phyloP scores from a whole-genome alignment of 2,329 filamentous ascomycete species.

The Pseudogymnoascus sp. region DNA sequence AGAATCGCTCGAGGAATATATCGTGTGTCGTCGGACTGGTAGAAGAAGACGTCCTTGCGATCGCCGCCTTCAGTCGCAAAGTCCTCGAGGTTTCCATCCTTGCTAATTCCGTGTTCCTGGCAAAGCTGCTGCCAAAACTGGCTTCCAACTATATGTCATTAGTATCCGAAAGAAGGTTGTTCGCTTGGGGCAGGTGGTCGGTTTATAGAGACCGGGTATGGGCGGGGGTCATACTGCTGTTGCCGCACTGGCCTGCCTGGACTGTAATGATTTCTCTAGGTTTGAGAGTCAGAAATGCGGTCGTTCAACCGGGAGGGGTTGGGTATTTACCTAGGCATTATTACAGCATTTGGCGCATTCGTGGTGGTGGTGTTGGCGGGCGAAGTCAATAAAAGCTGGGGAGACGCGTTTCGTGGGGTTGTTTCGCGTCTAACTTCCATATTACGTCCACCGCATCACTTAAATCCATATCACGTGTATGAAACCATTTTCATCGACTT shows the following conservation, averaged over 20 bases:
- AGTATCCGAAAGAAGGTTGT: slow-evolving; percentile 17
- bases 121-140: slow-evolving; percentile 99
- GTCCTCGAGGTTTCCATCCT: slow-evolving; percentile 93
- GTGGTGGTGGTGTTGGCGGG: background rate
- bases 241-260: slow-evolving; percentile 98
- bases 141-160: slow-evolving; percentile 61
- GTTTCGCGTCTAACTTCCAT: background rate
- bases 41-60: slow-evolving; percentile 98
- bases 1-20: slow-evolving; percentile 96
- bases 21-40: slow-evolving; percentile 96
- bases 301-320: background rate
- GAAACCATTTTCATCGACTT: background rate
- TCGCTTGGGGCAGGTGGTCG: background rate
- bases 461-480: background rate
- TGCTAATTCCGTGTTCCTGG: slow-evolving; percentile 94
- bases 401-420: slow-evolving; percentile 12
- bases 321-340: slow-evolving; percentile 28
- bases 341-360: slow-evolving; percentile 19
- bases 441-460: background rate
- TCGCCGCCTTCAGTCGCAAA: slow-evolving; percentile 97
- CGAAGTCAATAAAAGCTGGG: background rate
- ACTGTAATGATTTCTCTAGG: slow-evolving; percentile 96
- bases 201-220: slow-evolving; percentile 13
- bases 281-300: slow-evolving; percentile 10
- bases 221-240: slow-evolving; percentile 69